Conservation (phyloP, 2,329 filamentous ascomycete species). For the Pestalotiopsis sp. region DNA sequence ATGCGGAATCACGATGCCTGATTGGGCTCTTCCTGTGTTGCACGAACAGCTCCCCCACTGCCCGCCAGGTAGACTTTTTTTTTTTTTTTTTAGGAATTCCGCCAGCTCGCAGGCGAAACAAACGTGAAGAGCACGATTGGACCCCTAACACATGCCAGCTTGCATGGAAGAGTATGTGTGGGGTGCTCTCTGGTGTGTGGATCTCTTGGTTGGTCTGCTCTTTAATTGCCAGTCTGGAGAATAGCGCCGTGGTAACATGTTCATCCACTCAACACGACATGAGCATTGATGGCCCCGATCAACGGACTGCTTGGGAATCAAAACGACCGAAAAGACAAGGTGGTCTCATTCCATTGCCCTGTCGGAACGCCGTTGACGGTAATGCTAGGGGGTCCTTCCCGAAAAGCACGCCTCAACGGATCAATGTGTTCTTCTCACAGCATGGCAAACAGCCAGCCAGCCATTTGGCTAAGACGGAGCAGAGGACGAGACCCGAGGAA, state of each 20-base stretch:
- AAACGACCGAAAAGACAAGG: neutral
- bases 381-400: neutral
- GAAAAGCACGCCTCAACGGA: neutral
- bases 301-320: neutral
- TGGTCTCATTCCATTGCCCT: neutral
- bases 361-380: neutral
- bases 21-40: neutral
- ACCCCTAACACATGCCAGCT: constrained; percentile 2
- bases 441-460: neutral
- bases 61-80: neutral
- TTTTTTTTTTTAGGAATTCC: neutral
- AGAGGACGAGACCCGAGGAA: neutral
- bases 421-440: neutral
- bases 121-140: neutral
- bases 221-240: neutral
- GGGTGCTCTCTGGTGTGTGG: neutral
- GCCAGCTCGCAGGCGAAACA: neutral
- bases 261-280: neutral
- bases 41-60: neutral
- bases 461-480: neutral
- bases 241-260: neutral
- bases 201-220: neutral
- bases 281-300: neutral
- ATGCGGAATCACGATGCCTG: constrained; percentile 1
- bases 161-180: neutral